A percentile compares a stretch with the other conserved stretches of the same genome.
Conservation (phyloP, 179 eudicot species). For the Spinacia oleracea region DNA sequence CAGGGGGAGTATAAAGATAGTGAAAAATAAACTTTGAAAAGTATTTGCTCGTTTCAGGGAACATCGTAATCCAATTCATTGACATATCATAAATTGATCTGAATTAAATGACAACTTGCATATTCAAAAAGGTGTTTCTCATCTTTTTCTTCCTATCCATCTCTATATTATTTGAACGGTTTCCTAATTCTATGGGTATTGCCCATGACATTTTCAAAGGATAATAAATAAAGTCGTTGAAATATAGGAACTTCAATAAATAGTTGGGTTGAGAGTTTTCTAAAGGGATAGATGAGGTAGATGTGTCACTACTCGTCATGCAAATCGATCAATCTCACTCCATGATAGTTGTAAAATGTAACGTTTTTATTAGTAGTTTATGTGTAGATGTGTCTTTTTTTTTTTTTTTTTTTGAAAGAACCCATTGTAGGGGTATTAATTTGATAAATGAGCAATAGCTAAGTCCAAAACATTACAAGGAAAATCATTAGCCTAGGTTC, state of each 20-base stretch:
- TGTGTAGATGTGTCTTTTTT: not conserved
- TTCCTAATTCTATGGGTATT: not conserved
- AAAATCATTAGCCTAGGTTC: too few relatives aligned
- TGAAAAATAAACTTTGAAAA: slow-evolving; percentile 1
- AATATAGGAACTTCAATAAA: not conserved
- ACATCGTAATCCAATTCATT: not conserved
- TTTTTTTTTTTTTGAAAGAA: too few relatives aligned
- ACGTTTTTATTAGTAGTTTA: not conserved
- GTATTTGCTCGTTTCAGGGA: slow-evolving; percentile 1
- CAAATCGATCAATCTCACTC: not conserved
- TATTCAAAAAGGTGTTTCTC: slow-evolving; percentile 17
- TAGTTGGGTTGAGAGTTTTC: not conserved
- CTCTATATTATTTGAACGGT: not conserved
- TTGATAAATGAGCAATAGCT: too few relatives aligned
- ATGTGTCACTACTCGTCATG: not conserved
- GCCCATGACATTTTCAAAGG: not conserved
- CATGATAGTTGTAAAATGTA: not conserved
- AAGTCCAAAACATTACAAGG: too few relatives aligned
- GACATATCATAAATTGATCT: too few relatives aligned
- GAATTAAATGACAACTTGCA: slow-evolving; percentile 9
- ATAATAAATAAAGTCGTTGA: not conserved
- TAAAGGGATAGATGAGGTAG: not conserved
- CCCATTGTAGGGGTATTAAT: too few relatives aligned
- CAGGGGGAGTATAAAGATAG: too few relatives aligned
- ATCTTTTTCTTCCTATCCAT: slow-evolving; percentile 5